Evolutionary conservation across 2,329 filamentous ascomycete species (phyloP).

Genomic region (Phialocephala subalpina): DNA sequence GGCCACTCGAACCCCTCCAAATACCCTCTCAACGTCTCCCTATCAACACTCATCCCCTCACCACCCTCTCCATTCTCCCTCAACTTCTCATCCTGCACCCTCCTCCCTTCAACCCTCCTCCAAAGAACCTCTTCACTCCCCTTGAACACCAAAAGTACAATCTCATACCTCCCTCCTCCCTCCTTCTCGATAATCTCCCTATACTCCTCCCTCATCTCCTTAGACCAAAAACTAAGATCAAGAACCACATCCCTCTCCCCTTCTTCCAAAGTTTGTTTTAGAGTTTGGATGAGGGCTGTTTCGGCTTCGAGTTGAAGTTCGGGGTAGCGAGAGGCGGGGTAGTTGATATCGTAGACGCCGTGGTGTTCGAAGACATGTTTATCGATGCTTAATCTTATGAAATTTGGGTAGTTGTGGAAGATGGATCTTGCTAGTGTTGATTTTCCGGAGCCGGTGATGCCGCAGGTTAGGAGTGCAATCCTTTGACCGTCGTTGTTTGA

Average conservation of each 20-base stretch:
- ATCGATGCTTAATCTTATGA: constrained; percentile 13
- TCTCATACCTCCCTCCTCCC: neutral
- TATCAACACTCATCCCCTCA: constrained; percentile 18
- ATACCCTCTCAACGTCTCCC: constrained; percentile 9
- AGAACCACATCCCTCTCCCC: constrained; percentile 5
- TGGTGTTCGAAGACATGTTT: neutral
- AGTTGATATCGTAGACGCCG: neutral
- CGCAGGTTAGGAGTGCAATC: constrained; percentile 8
- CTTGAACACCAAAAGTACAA: constrained; percentile 14
- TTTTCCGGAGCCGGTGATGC: constrained; percentile 13
- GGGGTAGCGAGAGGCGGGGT: neutral
- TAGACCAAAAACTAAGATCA: constrained; percentile 9
- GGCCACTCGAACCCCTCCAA: constrained; percentile 24
- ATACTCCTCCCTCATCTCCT: constrained; percentile 6
- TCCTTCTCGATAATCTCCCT: neutral
- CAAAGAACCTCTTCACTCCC: constrained; percentile 12
- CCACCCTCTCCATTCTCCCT: constrained; percentile 3
- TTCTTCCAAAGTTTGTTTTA: neutral
- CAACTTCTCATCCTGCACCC: neutral
- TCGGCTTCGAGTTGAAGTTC: constrained; percentile 11
- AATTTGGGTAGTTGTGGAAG: neutral
- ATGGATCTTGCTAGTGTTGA: constrained; percentile 12
- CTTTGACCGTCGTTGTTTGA: neutral
- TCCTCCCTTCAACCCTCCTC: constrained; percentile 11
- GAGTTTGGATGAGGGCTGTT: neutral